A percentile compares a stretch with the other conserved stretches of the same genome.
These are phyloP conservation scores for Onygenales sp. DNA, from an alignment of 2,329 filamentous ascomycete species.

Conservation along the genomic window DNA sequence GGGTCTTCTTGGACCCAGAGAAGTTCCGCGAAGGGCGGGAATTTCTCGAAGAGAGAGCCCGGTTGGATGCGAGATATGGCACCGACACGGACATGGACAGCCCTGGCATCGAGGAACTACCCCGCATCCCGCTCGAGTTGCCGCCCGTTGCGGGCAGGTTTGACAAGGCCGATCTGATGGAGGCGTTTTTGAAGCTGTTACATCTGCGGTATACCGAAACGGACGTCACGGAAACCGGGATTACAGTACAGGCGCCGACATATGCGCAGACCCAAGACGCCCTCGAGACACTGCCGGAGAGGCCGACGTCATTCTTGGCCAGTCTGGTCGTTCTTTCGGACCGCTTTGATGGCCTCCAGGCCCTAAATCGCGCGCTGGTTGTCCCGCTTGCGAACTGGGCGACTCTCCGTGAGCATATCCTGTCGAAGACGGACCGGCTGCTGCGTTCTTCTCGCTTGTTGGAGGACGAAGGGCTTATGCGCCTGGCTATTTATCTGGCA, in stretches of 20 bases:
- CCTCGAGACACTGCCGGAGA: conserved; percentile 2
- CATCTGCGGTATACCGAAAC: neutral
- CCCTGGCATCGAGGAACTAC: conserved; percentile 18
- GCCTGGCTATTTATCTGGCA: conserved; percentile 31
- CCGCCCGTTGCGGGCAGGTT: conserved; percentile 20
- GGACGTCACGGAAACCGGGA: too few relatives aligned
- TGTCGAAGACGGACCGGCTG: conserved; percentile 16
- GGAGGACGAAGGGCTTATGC: conserved; percentile 28
- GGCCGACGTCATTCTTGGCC: conserved; percentile 7
- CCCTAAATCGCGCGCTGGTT: neutral
- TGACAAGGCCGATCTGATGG: conserved; percentile 2
- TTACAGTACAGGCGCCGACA: too few relatives aligned
- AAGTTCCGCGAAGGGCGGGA: conserved; percentile 33
- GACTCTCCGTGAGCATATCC: conserved; percentile 20
- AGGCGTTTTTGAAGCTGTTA: conserved; percentile 8
- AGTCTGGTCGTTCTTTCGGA: conserved; percentile 9
- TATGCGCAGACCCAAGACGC: neutral
- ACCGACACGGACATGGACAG: conserved; percentile 3
- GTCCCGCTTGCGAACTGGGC: neutral
- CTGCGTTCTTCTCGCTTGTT: conserved; percentile 19
- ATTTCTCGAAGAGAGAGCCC: conserved; percentile 19
- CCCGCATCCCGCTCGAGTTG: conserved; percentile 18
- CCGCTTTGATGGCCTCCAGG: conserved; percentile 4
- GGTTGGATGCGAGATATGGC: conserved; percentile 9
- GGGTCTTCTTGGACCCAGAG: conserved; percentile 28